Evolutionary conservation across 768 basidiomycete species (phyloP).

Genomic region (Leccinum incarnatum): DNA sequence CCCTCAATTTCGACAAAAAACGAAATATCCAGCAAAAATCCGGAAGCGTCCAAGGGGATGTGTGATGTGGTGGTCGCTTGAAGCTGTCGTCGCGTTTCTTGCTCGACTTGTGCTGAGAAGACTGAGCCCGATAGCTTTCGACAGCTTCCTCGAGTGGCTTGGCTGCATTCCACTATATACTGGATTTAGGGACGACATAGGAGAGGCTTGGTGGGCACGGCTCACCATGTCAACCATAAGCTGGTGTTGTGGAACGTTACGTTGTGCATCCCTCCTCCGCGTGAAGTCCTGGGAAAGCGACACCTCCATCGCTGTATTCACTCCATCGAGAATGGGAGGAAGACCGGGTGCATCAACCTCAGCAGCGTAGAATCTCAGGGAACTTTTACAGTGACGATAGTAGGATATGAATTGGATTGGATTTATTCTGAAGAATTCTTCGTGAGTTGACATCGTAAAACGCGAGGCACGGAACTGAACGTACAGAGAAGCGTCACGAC

Average conservation of each 20-base stretch:
- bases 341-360: conserved; percentile 33
- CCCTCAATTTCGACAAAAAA: conserved; percentile 15
- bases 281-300: conserved; percentile 42
- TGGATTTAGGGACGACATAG: background rate
- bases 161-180: conserved; percentile 45
- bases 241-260: conserved; percentile 21
- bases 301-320: conserved; percentile 24
- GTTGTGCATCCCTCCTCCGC: conserved; percentile 10
- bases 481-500: conserved; percentile 23
- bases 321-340: conserved; percentile 12
- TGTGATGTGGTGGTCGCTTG: background rate
- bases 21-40: background rate
- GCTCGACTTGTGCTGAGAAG: background rate
- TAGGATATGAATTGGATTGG: conserved; percentile 46
- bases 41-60: background rate
- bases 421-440: conserved; percentile 3
- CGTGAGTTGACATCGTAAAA: conserved; percentile 8
- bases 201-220: background rate
- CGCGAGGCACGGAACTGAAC: background rate
- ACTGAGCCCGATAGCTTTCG: conserved; percentile 5
- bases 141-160: conserved; percentile 33
- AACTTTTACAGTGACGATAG: conserved; percentile 47
- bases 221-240: conserved; percentile 43
- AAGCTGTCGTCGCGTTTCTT: conserved; percentile 1
- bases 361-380: conserved; percentile 65